Evolutionary conservation across 805 yeast species (phyloP), one percentile per base, ranked within the genome.

Genomic region (Zygoascus ofunaensis): DNA sequence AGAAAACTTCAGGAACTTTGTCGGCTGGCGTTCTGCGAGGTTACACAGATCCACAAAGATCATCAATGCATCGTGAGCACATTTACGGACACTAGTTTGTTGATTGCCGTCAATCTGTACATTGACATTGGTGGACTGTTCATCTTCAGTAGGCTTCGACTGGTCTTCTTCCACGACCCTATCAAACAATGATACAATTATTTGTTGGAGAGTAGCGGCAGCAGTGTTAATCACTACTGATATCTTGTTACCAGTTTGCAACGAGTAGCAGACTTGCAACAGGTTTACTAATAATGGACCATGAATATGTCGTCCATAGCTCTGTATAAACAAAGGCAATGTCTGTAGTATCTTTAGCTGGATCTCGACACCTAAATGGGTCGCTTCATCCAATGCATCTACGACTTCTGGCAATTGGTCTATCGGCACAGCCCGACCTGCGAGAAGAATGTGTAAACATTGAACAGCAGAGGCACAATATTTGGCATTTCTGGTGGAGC

Each of bases 191-290:
- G 82, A 76, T 32, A 82, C 77, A 37, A 87, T 72, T 36, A 92
- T 64, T 59, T 92, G 97, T 50, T 87, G 94, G 38, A 87, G 72
- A 2, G 97, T 87, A 2, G 97, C 98, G 41, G 86, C 79, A 0
- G 97, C 96, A 0, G 97, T 85, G 55, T 87, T 89, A 12, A 77
- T 72, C 4, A 92, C 95, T 53, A 85, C 84, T 0, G 82, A 76
- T 4, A 80, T 73, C 53, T 83, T 82, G 49, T 77, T 82, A 12
- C 78, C 72, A 12, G 77, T 66, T 45, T 85, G 87, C 41, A 92
- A 69, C 28, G 77, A 72, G 0, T 92, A 73, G 57, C 95, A 85
- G 2, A 90, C 77, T 19, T 69, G 65, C 18, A 90, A 63, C 10
- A 86, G 61, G 49, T 75, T 75, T 5, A 79, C 67, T 30, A 87